Evolutionary conservation across 306 rosid genomes (phyloP).

Genomic region (Prosopis cineraria): DNA sequence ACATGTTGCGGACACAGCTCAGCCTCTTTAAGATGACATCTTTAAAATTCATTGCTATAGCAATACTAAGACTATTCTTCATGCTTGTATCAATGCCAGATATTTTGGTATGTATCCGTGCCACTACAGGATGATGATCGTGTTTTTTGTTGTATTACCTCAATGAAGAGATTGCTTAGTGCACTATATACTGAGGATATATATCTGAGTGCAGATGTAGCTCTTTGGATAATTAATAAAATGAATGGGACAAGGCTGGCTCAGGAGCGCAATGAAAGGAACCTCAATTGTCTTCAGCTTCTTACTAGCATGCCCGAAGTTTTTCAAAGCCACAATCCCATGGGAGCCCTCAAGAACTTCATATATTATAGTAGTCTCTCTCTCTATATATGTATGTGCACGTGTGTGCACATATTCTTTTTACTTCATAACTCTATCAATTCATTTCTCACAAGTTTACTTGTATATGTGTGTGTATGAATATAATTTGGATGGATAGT

Average conservation of each 20-base stretch:
- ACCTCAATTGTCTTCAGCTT: slow-evolving; percentile 27
- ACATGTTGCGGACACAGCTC: not conserved
- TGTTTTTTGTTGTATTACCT: too few relatives aligned
- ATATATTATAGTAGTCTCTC: not conserved
- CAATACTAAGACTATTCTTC: not conserved
- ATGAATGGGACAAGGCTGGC: not conserved
- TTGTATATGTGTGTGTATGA: not conserved
- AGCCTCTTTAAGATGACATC: not conserved
- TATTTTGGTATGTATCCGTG: not conserved
- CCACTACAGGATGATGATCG: too few relatives aligned
- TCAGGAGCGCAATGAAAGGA: not conserved
- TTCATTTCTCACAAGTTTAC: not conserved
- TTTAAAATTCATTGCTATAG: not conserved
- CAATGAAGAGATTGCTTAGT: too few relatives aligned
- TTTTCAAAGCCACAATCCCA: not conserved
- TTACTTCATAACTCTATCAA: too few relatives aligned
- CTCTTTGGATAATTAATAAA: slow-evolving; percentile 22
- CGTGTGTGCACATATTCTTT: too few relatives aligned
- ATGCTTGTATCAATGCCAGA: not conserved
- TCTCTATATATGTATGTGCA: too few relatives aligned
- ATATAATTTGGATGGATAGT: not conserved
- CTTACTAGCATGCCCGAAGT: slow-evolving; percentile 12
- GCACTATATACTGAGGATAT: too few relatives aligned
- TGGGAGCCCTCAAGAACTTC: not conserved
- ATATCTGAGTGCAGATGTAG: slow-evolving; percentile 20